These are phyloP conservation scores for grape (Vitis vinifera) DNA, from an alignment of 164 flowering plant genomes.

Conservation along the genomic window DNA sequence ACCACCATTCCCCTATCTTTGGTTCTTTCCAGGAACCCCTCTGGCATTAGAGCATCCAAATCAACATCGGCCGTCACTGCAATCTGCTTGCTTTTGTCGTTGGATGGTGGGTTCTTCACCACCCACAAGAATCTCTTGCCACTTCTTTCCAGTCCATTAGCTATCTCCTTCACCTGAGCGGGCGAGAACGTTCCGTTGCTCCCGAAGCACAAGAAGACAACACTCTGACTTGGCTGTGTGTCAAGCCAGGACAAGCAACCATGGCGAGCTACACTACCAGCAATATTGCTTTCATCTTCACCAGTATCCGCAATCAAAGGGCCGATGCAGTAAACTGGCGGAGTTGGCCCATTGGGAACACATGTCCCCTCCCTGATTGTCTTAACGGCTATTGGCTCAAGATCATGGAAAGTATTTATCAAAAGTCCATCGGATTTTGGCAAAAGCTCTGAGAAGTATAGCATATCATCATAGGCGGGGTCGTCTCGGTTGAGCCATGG, in stretches of 20 bases:
- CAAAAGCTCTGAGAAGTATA: background rate
- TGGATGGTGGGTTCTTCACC: slow-evolving; percentile 3
- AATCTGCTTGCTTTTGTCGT: background rate
- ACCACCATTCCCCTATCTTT: slow-evolving; percentile 4
- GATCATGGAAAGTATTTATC: slow-evolving; percentile 3
- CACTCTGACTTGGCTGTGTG: background rate
- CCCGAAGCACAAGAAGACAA: no score
- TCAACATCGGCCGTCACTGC: background rate
- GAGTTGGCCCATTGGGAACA: background rate
- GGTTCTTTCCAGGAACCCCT: slow-evolving; percentile 9
- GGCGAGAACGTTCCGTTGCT: background rate
- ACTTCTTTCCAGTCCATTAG: background rate
- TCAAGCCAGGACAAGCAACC: background rate
- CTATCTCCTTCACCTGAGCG: background rate
- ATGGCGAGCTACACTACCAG: background rate
- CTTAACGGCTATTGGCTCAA: slow-evolving; percentile 7
- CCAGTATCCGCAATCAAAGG: background rate
- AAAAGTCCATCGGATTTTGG: slow-evolving; percentile 7
- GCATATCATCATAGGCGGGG: slow-evolving; percentile 7
- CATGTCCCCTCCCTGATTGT: slow-evolving; percentile 1
- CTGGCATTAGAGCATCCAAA: slow-evolving; percentile 5
- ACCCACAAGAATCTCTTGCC: background rate
- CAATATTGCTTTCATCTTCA: background rate
- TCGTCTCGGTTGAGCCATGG: slow-evolving; percentile 9
- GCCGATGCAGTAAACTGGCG: slow-evolving; percentile 10